Base-by-base conservation (phyloP, 129 eudicot genomes). In the Pseudognaphalium luteoalbum region DNA sequence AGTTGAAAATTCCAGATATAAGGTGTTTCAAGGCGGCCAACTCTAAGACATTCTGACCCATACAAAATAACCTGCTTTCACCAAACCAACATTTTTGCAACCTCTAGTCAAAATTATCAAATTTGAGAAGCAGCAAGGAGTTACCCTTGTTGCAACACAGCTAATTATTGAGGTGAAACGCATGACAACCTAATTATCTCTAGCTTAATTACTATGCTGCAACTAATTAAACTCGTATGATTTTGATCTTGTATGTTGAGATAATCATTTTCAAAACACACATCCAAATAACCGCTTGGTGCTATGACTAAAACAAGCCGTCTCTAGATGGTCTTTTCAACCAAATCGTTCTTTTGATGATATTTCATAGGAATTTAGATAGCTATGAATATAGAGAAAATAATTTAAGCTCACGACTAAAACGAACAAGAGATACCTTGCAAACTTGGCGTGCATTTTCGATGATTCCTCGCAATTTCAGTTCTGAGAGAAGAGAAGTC, bases 391-490 rank as follows among this genome's bases (percentile, higher is more conserved):
- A 30, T 6, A 19, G 35, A 10, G 42, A 14, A 73, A 4, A 68
- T 71, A 54, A 32, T 1, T 34, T 44, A 44, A 44, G 17, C 3
- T 44, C 17, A 47, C 1, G n/a, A 47, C 54, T 47, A 14, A 44
- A 47, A 3, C 17, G 1, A 4, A 47, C 14, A 51, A 76, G 62
- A 77, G 76, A 70, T 84, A 94, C 98, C 97, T 87, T 94, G 71
- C 88, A 88, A 71, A 85, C 76, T 84, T 91, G 93, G 71, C 96
- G 91, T 35, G 98, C 97, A 83, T 94, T 94, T 75, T 94, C 98
- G 37, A 87, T 84, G 22, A 89, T 79, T 44, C 79, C 91, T 39
- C 97, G 88, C 75, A 91, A 81, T 81, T 94, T 94, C 29, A 89
- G 74, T 72, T 94, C 98, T 3, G 98, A 91, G 11, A 94, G 91